These are phyloP conservation scores for Stephania yunnanensis DNA, from an alignment of 164 flowering plant species.

Conservation along the genomic window DNA sequence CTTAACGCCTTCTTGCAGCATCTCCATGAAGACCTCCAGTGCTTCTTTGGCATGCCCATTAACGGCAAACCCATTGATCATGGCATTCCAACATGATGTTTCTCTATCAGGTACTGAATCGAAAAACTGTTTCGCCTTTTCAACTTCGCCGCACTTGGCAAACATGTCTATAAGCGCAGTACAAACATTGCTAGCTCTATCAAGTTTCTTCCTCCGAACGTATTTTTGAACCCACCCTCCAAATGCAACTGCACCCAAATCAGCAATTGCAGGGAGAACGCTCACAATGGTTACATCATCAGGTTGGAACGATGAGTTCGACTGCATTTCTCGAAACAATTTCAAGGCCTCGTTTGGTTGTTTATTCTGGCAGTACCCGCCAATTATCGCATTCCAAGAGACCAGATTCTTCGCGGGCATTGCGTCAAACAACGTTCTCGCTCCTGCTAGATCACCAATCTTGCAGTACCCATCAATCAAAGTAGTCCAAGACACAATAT, in stretches of 20 bases:
- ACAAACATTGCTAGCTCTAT: constrained; percentile 37
- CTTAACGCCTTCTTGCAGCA: constrained; percentile 39
- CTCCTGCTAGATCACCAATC: constrained; percentile 41
- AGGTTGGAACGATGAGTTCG: constrained; percentile 36
- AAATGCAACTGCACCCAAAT: constrained; percentile 66
- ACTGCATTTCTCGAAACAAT: constrained; percentile 58
- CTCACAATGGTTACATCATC: constrained; percentile 59
- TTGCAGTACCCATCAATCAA: constrained; percentile 66
- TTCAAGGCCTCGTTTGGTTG: constrained; percentile 51
- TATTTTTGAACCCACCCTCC: constrained; percentile 62
- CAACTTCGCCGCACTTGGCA: constrained; percentile 69
- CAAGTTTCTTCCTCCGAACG: constrained; percentile 41
- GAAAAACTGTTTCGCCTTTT: constrained; percentile 48
- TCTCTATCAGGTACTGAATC: constrained; percentile 34
- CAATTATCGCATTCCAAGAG: constrained; percentile 81
- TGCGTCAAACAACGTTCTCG: constrained; percentile 50
- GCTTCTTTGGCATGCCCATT: constrained; percentile 68
- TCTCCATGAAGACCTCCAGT: constrained; percentile 42
- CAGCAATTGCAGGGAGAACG: constrained; percentile 75
- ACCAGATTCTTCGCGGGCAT: constrained; percentile 64
- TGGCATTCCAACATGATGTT: constrained; percentile 67
- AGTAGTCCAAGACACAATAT: constrained; percentile 72
- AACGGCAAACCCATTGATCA: constrained; percentile 70
- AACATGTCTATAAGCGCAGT: constrained; percentile 77
- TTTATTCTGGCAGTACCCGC: constrained; percentile 64